Evolutionary conservation across 2,329 filamentous ascomycete genomes (phyloP), one percentile per base, ranked within the genome.

Genomic region (Diaporthe ampelina): DNA sequence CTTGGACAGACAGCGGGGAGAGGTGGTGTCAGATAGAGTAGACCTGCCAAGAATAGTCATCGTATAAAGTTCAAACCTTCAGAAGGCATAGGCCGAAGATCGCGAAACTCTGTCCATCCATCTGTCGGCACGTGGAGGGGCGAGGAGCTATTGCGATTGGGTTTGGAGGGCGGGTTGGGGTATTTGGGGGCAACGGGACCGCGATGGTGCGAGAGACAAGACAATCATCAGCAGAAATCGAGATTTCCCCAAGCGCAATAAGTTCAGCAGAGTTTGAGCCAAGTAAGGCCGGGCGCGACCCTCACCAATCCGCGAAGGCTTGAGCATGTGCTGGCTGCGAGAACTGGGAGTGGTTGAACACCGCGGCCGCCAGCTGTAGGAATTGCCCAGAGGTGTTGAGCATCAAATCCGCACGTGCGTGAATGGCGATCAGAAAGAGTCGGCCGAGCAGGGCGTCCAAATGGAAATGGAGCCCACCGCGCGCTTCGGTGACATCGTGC

Each of bases 41-140:
- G 63, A 10, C 48, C 45, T 54, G 63, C 63, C 48, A 54, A 68
- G 63, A 68, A 68, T 68, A 68, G 63, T 35, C 29, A 54, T 52
- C 2, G 43, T 67, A 32, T 54, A 68, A 24, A 54, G 48, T 68
- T 68, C 32, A 54, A 68, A 40, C 48, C n/a, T 67, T 67, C 48
- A 68, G 32, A 68, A 68, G 63, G 63, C 63, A 68, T 68, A 54
- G 63, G 63, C 63, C 63, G 63, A 54, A 68, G 63, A 68, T 54
- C 48, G 63, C 63, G 63, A 68, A 68, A 68, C 63, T 68, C 63
- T 68, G 63, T 54, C 63, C 63, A 54, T 68, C 40, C 19, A 54
- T 29, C 48, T 68, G 48, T 26, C 32, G 48, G 63, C 63, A 67
- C 63, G 63, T 67, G 63, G 63, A 37, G 29, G 29, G 63, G 45